Percentiles rank a stretch among this genome's conserved stretches.
Conservation (phyloP, 2,329 filamentous ascomycete species). For the Exophiala lecanii-corni region DNA sequence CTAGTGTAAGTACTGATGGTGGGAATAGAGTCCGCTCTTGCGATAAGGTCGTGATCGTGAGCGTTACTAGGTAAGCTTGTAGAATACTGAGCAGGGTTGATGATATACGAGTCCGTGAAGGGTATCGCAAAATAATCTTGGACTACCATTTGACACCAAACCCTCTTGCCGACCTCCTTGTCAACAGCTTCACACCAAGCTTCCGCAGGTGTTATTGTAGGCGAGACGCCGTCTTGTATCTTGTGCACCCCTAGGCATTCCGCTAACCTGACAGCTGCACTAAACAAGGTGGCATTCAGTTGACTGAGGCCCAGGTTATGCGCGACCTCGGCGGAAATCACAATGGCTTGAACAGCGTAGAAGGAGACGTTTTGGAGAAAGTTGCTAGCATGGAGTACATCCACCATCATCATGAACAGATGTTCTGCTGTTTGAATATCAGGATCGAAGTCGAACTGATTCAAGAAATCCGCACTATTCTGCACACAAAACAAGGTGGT, state of each 20-base stretch:
- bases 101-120: slow-evolving; percentile 36
- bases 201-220: too few species aligned
- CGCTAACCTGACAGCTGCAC: slow-evolving; percentile 35
- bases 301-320: slow-evolving; percentile 37
- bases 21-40: background rate
- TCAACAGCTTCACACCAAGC: slow-evolving; percentile 37
- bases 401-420: slow-evolving; percentile 33
- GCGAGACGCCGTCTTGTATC: too few species aligned
- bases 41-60: slow-evolving; percentile 30
- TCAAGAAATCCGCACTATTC: too few species aligned
- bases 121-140: too few species aligned
- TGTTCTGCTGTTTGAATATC: slow-evolving; percentile 28
- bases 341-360: slow-evolving; percentile 38
- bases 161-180: too few species aligned
- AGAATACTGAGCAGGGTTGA: slow-evolving; percentile 35
- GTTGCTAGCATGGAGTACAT: slow-evolving; percentile 31
- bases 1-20: slow-evolving; percentile 12
- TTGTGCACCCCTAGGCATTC: slow-evolving; percentile 30
- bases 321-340: slow-evolving; percentile 35
- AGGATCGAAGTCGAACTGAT: too few species aligned
- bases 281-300: slow-evolving; percentile 34
- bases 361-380: slow-evolving; percentile 34
- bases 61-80: slow-evolving; percentile 34
- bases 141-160: too few species aligned
- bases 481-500: too few species aligned